A percentile compares a stretch with the other conserved stretches of the same genome.
phyloP scores from a whole-genome alignment of 139 green algal species.

The Volvox africanus region DNA sequence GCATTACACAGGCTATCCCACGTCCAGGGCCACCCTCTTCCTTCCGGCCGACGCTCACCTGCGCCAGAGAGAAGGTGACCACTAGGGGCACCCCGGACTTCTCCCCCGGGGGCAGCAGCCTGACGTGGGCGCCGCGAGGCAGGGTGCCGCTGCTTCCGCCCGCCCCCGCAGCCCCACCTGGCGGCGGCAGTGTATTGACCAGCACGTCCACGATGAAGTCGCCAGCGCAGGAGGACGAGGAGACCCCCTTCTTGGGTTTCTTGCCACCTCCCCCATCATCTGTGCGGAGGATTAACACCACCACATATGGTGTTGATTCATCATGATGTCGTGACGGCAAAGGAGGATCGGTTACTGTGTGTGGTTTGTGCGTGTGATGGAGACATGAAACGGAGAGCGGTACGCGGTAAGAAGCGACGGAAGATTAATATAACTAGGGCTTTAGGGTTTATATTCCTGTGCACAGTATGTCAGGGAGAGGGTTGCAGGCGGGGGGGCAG shows the following conservation, averaged over 20 bases:
- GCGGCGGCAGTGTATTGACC: constrained; percentile 57
- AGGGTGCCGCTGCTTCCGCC: constrained; percentile 5
- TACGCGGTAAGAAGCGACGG: too few species aligned
- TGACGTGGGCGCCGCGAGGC: constrained; percentile 28
- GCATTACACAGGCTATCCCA: too few species aligned
- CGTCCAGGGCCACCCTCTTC: too few species aligned
- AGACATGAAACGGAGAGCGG: too few species aligned
- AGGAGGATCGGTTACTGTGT: too few species aligned
- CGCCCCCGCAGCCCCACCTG: neutral
- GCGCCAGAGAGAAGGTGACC: constrained; percentile 64
- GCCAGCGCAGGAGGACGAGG: neutral
- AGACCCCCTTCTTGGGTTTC: neutral
- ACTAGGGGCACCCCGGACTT: constrained; percentile 63
- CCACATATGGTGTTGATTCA: too few species aligned
- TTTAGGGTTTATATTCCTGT: too few species aligned
- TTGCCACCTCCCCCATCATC: constrained; percentile 16
- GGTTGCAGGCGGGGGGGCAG: too few species aligned
- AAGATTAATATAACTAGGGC: too few species aligned
- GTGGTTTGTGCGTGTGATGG: too few species aligned
- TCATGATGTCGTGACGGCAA: too few species aligned
- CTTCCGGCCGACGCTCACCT: neutral
- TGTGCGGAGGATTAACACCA: neutral
- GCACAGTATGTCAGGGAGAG: too few species aligned
- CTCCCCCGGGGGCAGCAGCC: constrained; percentile 48
- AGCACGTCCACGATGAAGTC: constrained; percentile 89